Conservation (phyloP, 805 yeast species). For the Grigorovia transvaalensis region DNA sequence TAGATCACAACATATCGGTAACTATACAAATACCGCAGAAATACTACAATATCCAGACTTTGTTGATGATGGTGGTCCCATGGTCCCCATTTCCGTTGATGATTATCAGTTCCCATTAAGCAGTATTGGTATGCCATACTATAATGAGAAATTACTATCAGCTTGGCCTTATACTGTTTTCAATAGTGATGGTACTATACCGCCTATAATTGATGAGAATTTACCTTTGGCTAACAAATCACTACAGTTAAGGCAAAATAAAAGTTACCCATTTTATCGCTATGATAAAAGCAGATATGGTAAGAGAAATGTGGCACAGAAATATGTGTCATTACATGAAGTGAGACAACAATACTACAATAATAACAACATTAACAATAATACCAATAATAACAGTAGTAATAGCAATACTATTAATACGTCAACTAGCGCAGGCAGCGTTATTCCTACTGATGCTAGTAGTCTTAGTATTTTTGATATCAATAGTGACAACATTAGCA, state of each 20-base stretch:
- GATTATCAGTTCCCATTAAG: constrained; percentile 48
- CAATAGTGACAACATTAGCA: neutral
- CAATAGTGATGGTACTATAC: constrained; percentile 50
- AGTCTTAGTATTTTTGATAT: neutral
- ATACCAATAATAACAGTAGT: constrained; percentile 4
- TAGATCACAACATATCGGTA: constrained; percentile 13
- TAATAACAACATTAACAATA: neutral
- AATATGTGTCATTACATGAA: constrained; percentile 33
- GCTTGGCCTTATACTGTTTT: constrained; percentile 67
- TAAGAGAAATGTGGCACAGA: constrained; percentile 38
- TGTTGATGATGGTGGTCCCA: constrained; percentile 27
- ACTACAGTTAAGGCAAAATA: constrained; percentile 13
- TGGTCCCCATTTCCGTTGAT: constrained; percentile 30
- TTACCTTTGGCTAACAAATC: constrained; percentile 4
- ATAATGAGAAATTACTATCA: constrained; percentile 63
- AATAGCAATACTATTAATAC: constrained; percentile 1
- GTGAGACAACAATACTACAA: constrained; percentile 13
- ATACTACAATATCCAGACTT: constrained; percentile 46
- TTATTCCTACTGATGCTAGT: neutral
- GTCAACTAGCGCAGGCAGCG: neutral
- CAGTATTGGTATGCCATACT: constrained; percentile 77
- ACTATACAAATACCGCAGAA: constrained; percentile 30
- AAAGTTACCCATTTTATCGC: constrained; percentile 33
- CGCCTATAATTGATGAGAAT: constrained; percentile 39
- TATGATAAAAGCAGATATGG: constrained; percentile 53